Base-by-base conservation (phyloP, 2,329 filamentous ascomycete genomes). In the Aspergillus vadensis region DNA sequence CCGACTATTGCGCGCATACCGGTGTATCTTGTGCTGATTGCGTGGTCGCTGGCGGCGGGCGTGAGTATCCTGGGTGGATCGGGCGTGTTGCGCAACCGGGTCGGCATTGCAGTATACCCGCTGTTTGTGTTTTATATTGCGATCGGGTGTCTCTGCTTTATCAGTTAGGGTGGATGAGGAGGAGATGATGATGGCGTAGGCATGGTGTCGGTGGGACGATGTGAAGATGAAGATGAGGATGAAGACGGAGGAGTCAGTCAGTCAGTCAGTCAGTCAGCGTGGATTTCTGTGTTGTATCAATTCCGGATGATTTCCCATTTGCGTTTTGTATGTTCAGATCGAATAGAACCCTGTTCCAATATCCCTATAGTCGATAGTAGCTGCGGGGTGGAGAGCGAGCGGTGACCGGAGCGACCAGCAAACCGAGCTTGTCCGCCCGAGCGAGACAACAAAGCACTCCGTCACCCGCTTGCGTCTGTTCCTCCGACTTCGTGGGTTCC, bases 61-160 rank as follows among this genome's bases (percentile, higher is more conserved):
- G 90, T 98, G 53, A 98, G 94, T 78, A 98, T 99, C 69, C 82
- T 99, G 57, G 93, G 94, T 32, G 95, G 95, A 44, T 97, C 93
- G 60, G 95, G 95, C 12, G 94, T 99, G 48, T 89, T 99, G 65
- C 93, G 93, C 81, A 97, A 98, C 79, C 85, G 95, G 53, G 93
- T 98, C 51, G 91, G 89, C 23, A 88, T 99, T 72, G 95, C 95
- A 17, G 92, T 99, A 21, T 99, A 96, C 74, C 95, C 95, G 59
- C 81, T 99, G 56, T 90, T 97, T 74, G 90, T 98, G 52, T 99
- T 98, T 79, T 99, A 99, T 77, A 82, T 97, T 60, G 91, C 91
- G 36, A 82, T 99, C 68, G 94, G 93, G 56, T 97, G 92, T 76
- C 85, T 99, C 62, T 99, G 95, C 83, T 97, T 98, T 77, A 97